Evolutionary conservation across 768 basidiomycete species (phyloP), one percentile per base, ranked within the genome.

Genomic region (Porphyrellus cyaneotinctus): DNA sequence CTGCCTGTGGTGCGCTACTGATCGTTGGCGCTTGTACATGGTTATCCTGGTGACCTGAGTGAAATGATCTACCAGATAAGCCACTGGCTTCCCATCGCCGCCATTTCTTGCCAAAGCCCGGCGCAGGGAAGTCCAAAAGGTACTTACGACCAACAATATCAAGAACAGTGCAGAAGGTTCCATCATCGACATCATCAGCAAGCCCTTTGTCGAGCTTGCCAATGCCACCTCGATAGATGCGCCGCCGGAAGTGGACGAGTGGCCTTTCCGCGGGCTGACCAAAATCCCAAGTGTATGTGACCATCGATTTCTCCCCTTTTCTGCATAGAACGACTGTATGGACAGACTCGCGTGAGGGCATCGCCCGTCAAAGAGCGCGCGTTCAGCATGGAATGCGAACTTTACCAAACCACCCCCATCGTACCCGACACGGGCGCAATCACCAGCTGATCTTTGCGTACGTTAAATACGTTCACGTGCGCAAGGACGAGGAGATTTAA

Each of bases 181-280:
- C 63, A 75, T 74, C 11, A 73, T 81, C 42, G 78, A 74, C 57
- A 80, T 81, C 60, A 81, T 84, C 59, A 79, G 78, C 51, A 79
- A 82, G 55, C 70, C 75, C 0, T 76, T 69, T 32, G 44, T 71
- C 13, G 72, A 75, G 43, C 58, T 65, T 14, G 77, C 75, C 13
- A 74, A 77, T 51, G 62, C 64, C 17, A 61, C 70, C 2, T 60
- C 72, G 15, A 63, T 74, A 36, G 70, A 78, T 33, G 63, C 73
- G 2, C 77, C 75, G 0, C 52, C 55, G 0, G 61, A 64, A 3
- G 61, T 73, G 17, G 60, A 63, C 55, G 77, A 78, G 48, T 78
- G 76, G 77, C 20, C 60, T 4, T 22, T 74, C 20, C 72, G 70
- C 35, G 76, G 61, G n/a, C 61, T 60, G 36, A 60, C 61, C 8